A percentile compares a stretch with the other conserved stretches of the same genome.
Evolutionary conservation across 768 basidiomycete genomes (phyloP).

Genomic region (Suillus variegatus): DNA sequence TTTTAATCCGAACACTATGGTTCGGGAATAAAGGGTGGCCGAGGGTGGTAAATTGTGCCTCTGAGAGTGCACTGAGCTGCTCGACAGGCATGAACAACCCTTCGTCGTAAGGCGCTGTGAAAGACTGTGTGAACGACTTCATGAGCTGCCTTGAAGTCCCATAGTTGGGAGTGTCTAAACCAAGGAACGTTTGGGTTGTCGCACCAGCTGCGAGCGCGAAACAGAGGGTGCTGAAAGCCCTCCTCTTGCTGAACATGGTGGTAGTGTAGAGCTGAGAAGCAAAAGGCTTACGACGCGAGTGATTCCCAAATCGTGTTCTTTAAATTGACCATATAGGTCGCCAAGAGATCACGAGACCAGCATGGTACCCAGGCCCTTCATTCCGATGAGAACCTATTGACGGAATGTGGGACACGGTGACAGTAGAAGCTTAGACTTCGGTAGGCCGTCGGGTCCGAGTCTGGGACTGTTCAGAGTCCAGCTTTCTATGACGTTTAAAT

Average conservation of each 20-base stretch:
- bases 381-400: neutral
- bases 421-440: too few species aligned
- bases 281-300: neutral
- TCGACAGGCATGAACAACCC: conserved; percentile 37
- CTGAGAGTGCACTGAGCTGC: conserved; percentile 28
- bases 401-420: neutral
- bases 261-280: neutral
- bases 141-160: conserved; percentile 3
- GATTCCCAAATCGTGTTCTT: neutral
- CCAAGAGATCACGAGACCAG: neutral
- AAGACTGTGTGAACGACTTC: conserved; percentile 9
- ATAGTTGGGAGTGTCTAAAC: conserved; percentile 8
- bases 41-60: conserved; percentile 37
- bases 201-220: conserved; percentile 13
- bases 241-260: neutral
- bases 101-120: conserved; percentile 23
- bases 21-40: conserved; percentile 46
- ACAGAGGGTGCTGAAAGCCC: neutral
- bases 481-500: neutral
- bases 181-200: conserved; percentile 21
- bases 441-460: too few species aligned
- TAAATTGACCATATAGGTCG: neutral
- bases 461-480: neutral
- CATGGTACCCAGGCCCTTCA: neutral
- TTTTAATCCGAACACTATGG: conserved; percentile 44